Evolutionary conservation across 257 asterid species (phyloP), one percentile per base, ranked within the genome.

Genomic region (Agastache rugosa): DNA sequence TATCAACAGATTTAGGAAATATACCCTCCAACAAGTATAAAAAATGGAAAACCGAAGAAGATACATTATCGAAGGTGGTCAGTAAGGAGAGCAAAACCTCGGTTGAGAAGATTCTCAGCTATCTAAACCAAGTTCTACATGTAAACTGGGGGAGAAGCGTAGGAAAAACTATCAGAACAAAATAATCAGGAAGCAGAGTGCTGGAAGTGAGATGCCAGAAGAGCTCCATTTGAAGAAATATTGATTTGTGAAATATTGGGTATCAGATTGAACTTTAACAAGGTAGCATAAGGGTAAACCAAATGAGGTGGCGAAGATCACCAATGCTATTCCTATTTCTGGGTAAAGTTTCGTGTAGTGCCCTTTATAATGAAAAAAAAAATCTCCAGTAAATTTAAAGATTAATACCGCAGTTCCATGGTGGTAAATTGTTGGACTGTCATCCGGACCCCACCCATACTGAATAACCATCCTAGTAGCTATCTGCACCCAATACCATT

Each of bases 401-500:
- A 74, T 60, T 50, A 74, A 63, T 90, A 93, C 98, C 95, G 97
- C 88, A 73, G 89, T 89, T 76, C 97, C 87, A 62, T 92, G 89
- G 83, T 87, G 94, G 84, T 94, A 94, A 79, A 94, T 82, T 59
- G 88, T 83, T 34, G 95, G 92, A 78, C 96, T 92, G 68, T 89
- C 95, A 80, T 92, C 97, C 20, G 93, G 96, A 17, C 93, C 96
- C 98, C 98, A 94, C n/a, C 97, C 98, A 80, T 78, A 94, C 75
- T 92, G 97, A 77, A 90, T 79, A 80, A 94, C 97, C 99, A 94
- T 94, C 83, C 88, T 73, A 47, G 97, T 94, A 44, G 99, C 96
- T 82, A 94, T 92, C 99, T 94, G 90, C 78, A 67, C 73, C 76
- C 77, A 76, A 44, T 42, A 73, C 63, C 69, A 75, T 69, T 63